Base-by-base conservation (phyloP, 1,284 basidiomycete species). In the Entoloma clypeatum region DNA sequence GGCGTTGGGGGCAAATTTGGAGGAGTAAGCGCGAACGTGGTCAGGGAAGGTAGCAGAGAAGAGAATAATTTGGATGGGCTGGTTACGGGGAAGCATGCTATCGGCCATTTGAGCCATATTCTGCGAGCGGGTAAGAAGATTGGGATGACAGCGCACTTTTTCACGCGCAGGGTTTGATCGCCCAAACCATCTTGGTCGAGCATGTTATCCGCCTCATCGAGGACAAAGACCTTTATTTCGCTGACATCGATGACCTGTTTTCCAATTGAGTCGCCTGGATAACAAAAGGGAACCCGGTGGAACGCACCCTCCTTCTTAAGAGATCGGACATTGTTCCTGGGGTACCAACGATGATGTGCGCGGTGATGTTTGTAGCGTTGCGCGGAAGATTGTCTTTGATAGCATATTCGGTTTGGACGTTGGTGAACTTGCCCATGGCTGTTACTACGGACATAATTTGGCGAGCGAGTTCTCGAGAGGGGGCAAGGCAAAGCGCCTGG, bases 161-260 rank as follows among this genome's bases (percentile, higher is more conserved):
- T 98, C 45, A 98, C 92, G 37, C 87, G 79, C 46, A 95, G 69
- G 1, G 92, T 95, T 67, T 99, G 95, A 55, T 99, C 96, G n/a
- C 92, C 92, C 39, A 99, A 68, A 16, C 94, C 92, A 62, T 95
- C 92, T 59, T 92, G 84, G 60, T 95, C 93, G 51, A 99, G 74
- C 93, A 99, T 97, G 65, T 97, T 96, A 67, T 99, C 96, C 22
- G 96, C 96, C 68, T 99, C 96, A 60, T 99, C 96, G 14, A 99
- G 74, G 7, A 99, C 95, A 48, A 99, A 93, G 7, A 97, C 91
- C 59, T 91, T 92, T 60, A 99, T 79, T 26, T 84, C 72, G 39
- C 74, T 78, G 5, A 85, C 71, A 57, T 98, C 91, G 48, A 94
- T 77, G 35, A 86, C 75, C 61, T 70, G 32, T 24, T 18, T 38